Percentiles rank a stretch among this genome's conserved stretches.
These are phyloP conservation scores for Leccinum olivaceopallidum DNA, from an alignment of 768 basidiomycete genomes.

Conservation along the genomic window DNA sequence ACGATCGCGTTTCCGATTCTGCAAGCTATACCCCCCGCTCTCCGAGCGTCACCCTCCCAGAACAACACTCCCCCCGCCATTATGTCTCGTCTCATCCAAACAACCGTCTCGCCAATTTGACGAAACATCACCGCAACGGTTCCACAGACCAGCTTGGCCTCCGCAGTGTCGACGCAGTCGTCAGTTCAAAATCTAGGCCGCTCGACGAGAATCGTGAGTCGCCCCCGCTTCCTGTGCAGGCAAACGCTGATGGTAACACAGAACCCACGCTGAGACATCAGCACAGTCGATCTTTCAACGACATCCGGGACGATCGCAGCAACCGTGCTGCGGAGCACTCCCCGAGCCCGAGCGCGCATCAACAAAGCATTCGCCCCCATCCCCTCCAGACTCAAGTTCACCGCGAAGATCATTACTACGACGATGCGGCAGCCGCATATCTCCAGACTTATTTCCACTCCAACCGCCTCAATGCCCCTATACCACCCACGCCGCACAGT, in stretches of 20 bases:
- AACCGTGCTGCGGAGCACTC: conserved; percentile 26
- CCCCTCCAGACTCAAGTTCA: conserved; percentile 42
- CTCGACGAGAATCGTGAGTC: conserved; percentile 33
- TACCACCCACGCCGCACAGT: conserved; percentile 78
- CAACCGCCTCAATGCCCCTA: conserved; percentile 69
- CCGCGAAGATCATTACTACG: conserved; percentile 62
- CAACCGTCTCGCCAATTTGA: conserved; percentile 36
- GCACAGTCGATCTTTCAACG: conserved; percentile 21
- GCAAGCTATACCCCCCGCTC: conserved; percentile 69
- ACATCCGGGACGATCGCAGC: conserved; percentile 24
- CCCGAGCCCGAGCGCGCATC: conserved; percentile 13
- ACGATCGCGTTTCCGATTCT: conserved; percentile 49
- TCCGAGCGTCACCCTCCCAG: conserved; percentile 60
- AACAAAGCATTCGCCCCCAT: conserved; percentile 36
- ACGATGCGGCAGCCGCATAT: conserved; percentile 60
- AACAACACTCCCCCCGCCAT: conserved; percentile 35
- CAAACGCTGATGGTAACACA: conserved; percentile 20
- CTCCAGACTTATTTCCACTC: conserved; percentile 59
- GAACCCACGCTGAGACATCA: conserved; percentile 22
- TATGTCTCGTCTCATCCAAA: conserved; percentile 33
- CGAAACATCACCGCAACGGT: conserved; percentile 55
- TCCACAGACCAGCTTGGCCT: conserved; percentile 63
- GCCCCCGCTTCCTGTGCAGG: conserved; percentile 9
- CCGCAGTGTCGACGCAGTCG: conserved; percentile 55
- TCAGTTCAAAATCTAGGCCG: conserved; percentile 45